Conservation (phyloP, 129 eudicot species). For the Artemisia argyi region DNA sequence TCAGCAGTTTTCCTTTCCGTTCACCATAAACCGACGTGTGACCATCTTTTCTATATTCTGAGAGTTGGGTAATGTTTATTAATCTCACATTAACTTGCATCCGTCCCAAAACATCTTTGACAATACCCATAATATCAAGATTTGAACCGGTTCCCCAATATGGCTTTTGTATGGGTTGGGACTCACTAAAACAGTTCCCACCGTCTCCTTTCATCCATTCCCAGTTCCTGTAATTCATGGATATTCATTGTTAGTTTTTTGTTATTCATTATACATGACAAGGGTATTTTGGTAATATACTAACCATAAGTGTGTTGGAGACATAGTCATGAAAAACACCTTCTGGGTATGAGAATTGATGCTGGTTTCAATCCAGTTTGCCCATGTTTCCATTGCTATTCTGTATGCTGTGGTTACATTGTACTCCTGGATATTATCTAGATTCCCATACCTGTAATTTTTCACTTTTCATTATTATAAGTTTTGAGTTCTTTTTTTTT, state of each 20-base stretch:
- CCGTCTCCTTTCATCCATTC: constrained; percentile 87
- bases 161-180: constrained; percentile 64
- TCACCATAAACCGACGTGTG: constrained; percentile 86
- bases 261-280: not conserved
- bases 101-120: constrained; percentile 47
- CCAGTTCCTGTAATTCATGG: constrained; percentile 63
- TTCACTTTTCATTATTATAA: not conserved
- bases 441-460: constrained; percentile 53
- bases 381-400: constrained; percentile 93
- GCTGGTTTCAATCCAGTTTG: constrained; percentile 70
- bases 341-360: constrained; percentile 58
- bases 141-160: constrained; percentile 93
- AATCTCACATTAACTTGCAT: constrained; percentile 55
- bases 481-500: too few relatives aligned
- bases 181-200: constrained; percentile 79
- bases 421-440: constrained; percentile 51
- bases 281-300: constrained; percentile 30
- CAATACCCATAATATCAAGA: constrained; percentile 75
- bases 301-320: constrained; percentile 96
- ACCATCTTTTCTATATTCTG: constrained; percentile 85
- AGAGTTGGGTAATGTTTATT: constrained; percentile 80
- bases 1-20: constrained; percentile 84
- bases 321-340: constrained; percentile 83
- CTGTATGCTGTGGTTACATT: constrained; percentile 81
- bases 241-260: not conserved